Evolutionary conservation across 352 stramenopile species (phyloP).

Genomic region (Phytophthora citrophthora): DNA sequence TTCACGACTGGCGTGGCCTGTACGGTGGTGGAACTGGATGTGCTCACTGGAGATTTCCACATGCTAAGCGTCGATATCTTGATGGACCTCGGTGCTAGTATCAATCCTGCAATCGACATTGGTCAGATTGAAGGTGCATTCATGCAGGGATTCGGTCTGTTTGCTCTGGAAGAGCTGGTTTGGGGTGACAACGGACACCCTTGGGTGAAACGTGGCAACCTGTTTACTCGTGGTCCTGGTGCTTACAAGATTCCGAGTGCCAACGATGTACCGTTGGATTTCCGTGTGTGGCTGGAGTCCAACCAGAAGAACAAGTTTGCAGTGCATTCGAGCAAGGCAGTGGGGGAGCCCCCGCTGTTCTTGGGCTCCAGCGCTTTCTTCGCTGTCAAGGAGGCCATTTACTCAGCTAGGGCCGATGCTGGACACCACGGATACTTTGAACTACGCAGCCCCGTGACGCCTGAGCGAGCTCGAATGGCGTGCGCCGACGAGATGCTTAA

Average conservation of each 20-base stretch:
- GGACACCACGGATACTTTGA: conserved; percentile 71
- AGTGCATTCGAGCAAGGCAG: conserved; percentile 96
- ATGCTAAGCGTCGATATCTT: conserved; percentile 85
- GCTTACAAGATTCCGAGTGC: conserved; percentile 98
- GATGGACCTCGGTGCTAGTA: conserved; percentile 94
- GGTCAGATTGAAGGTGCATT: conserved; percentile 98
- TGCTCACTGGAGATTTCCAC: conserved; percentile 94
- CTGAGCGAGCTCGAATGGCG: conserved; percentile 86
- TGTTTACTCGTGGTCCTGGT: conserved; percentile 95
- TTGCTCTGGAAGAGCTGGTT: conserved; percentile 94
- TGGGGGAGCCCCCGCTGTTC: conserved; percentile 97
- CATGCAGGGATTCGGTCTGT: conserved; percentile 95
- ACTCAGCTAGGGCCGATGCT: conserved; percentile 75
- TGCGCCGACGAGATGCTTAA: conserved; percentile 70
- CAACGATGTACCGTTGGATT: conserved; percentile 95
- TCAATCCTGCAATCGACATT: conserved; percentile 98
- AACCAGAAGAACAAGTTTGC: conserved; percentile 94
- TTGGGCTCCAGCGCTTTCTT: conserved; percentile 95
- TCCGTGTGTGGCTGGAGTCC: conserved; percentile 95
- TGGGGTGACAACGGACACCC: conserved; percentile 94
- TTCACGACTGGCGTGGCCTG: conserved; percentile 95
- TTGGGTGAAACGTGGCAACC: conserved; percentile 91
- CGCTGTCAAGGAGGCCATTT: conserved; percentile 95
- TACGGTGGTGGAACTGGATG: conserved; percentile 95
- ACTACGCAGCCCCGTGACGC: conserved; percentile 79